Percentiles rank a stretch among this genome's conserved stretches.
Evolutionary conservation across 768 basidiomycete species (phyloP).

Genomic region (Filobasidium floriforme): DNA sequence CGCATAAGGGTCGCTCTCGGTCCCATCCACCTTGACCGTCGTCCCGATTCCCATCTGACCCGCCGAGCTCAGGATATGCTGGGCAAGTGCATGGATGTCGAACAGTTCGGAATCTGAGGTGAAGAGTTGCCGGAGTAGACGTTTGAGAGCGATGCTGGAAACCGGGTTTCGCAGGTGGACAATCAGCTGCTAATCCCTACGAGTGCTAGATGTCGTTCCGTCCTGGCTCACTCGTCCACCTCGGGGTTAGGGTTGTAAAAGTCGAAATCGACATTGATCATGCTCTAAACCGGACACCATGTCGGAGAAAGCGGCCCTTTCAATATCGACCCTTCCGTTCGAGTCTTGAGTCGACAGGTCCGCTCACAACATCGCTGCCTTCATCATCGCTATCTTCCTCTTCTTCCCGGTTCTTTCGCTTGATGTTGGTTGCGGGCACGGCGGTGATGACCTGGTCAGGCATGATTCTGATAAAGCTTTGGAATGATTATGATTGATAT

Average conservation of each 20-base stretch:
- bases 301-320: background rate
- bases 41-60: constrained; percentile 58
- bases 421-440: constrained; percentile 24
- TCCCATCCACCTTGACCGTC: constrained; percentile 84
- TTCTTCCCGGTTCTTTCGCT: constrained; percentile 36
- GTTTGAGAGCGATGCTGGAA: constrained; percentile 52
- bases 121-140: constrained; percentile 51
- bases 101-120: constrained; percentile 72
- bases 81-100: constrained; percentile 64
- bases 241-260: constrained; percentile 83
- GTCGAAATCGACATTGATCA: constrained; percentile 83
- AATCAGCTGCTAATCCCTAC: too few relatives aligned
- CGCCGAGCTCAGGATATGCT: constrained; percentile 68
- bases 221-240: constrained; percentile 59
- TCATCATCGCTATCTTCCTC: constrained; percentile 37
- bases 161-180: too few relatives aligned
- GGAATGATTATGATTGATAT: background rate
- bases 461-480: background rate
- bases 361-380: constrained; percentile 42
- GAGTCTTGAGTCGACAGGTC: background rate
- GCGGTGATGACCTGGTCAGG: constrained; percentile 14
- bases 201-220: background rate
- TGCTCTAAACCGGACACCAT: constrained; percentile 47
- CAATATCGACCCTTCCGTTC: background rate
- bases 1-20: constrained; percentile 83